Conservation (phyloP, 129 eudicot species). For the Centrapalus pauciflorus region DNA sequence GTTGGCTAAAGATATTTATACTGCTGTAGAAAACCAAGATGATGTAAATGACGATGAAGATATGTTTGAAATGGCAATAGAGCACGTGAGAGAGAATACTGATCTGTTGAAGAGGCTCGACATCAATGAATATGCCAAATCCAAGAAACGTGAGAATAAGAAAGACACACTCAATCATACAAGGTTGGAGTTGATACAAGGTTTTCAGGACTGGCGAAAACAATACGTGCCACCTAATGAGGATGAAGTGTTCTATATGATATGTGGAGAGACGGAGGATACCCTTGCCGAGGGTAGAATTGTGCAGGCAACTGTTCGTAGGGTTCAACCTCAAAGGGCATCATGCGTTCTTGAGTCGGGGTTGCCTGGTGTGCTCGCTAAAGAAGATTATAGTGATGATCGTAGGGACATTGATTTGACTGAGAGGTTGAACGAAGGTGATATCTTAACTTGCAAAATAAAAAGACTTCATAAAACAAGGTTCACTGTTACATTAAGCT, state of each 20-base stretch:
- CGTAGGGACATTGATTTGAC: conserved; percentile 74
- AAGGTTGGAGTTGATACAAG: conserved; percentile 73
- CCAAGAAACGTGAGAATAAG: conserved; percentile 47
- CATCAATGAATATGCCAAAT: conserved; percentile 54
- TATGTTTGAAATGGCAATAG: conserved; percentile 79
- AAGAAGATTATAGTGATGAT: conserved; percentile 80
- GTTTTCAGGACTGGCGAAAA: conserved; percentile 84
- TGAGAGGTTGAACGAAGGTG: conserved; percentile 81
- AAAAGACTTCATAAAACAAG: conserved; percentile 48
- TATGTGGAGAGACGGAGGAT: conserved; percentile 83
- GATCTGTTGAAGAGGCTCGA: conserved; percentile 38
- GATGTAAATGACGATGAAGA: conserved; percentile 75
- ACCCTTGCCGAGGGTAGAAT: conserved; percentile 75
- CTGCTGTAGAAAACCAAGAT: conserved; percentile 32
- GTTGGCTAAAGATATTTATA: conserved; percentile 78
- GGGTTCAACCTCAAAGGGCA: conserved; percentile 77
- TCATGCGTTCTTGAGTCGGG: conserved; percentile 76
- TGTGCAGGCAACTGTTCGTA: conserved; percentile 84
- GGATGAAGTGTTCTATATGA: conserved; percentile 76
- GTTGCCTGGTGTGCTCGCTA: conserved; percentile 60
- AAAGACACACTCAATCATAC: conserved; percentile 54
- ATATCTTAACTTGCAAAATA: conserved; percentile 67
- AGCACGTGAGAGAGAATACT: conserved; percentile 83
- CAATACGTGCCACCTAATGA: conserved; percentile 46
- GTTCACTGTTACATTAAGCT: conserved; percentile 50